These are phyloP conservation scores for Ceriops tagal DNA, from an alignment of 345 rosid genomes.

Conservation along the genomic window DNA sequence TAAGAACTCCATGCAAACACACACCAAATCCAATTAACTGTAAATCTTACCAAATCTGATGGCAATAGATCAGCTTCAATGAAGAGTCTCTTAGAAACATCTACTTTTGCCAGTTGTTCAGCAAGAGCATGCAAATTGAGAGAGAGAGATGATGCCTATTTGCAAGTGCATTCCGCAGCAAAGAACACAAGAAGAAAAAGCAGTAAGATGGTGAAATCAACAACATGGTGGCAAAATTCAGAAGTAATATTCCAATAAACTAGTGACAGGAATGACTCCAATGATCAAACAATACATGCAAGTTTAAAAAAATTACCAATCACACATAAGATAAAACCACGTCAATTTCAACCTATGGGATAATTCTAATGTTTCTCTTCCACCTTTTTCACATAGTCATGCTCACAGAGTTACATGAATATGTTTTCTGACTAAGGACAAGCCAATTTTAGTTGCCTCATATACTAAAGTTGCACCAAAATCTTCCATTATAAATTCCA, in stretches of 20 bases:
- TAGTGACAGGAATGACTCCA: not conserved
- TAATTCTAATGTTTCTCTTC: not conserved
- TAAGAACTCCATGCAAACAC: not conserved
- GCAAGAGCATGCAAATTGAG: constrained; percentile 64
- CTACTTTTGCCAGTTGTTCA: constrained; percentile 56
- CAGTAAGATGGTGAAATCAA: not conserved
- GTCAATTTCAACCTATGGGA: not conserved
- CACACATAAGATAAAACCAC: not conserved
- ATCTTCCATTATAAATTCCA: too few relatives aligned
- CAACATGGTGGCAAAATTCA: not conserved
- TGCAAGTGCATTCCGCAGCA: not conserved
- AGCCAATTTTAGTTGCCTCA: not conserved
- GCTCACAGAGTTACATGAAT: not conserved
- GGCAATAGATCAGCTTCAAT: constrained; percentile 71
- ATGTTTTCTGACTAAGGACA: not conserved
- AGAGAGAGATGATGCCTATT: constrained; percentile 62
- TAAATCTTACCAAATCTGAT: constrained; percentile 49
- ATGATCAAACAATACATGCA: not conserved
- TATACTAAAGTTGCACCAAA: too few relatives aligned
- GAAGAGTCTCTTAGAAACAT: constrained; percentile 61
- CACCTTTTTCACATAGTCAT: not conserved
- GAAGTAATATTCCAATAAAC: not conserved
- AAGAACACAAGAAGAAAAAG: not conserved
- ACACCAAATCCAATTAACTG: not conserved
- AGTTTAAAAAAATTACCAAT: not conserved